Percentiles rank a stretch among this genome's conserved stretches.
Conservation (phyloP, 1,284 basidiomycete genomes). For the Ustilago esculenta region DNA sequence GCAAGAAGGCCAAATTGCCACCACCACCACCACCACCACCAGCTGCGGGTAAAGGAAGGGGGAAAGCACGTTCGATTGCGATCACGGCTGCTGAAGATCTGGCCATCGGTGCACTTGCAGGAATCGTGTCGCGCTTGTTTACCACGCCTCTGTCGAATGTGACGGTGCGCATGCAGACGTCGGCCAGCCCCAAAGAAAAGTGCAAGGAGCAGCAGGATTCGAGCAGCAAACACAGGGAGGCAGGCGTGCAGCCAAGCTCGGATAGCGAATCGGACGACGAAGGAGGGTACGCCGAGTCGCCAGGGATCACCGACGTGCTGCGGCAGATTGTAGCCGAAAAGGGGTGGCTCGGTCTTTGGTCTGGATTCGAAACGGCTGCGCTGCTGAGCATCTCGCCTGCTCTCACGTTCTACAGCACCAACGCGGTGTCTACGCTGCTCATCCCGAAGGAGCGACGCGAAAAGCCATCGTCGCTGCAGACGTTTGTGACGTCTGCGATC, state of each 20-base stretch:
- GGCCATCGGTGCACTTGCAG: constrained; percentile 69
- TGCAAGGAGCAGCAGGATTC: constrained; percentile 9
- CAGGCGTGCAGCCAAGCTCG: constrained; percentile 15
- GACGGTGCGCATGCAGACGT: constrained; percentile 69
- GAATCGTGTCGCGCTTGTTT: constrained; percentile 68
- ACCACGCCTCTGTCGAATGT: constrained; percentile 70
- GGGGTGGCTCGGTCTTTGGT: constrained; percentile 67
- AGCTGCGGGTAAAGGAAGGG: constrained; percentile 10
- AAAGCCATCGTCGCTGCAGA: constrained; percentile 59
- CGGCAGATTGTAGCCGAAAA: constrained; percentile 66
- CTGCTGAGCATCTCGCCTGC: constrained; percentile 67
- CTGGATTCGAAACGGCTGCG: constrained; percentile 66
- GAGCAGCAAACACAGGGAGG: constrained; percentile 1
- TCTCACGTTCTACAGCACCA: constrained; percentile 67
- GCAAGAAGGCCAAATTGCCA: constrained; percentile 26
- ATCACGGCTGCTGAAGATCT: constrained; percentile 68
- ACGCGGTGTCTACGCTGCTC: constrained; percentile 57
- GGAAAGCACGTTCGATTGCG: constrained; percentile 31
- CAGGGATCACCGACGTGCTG: constrained; percentile 58
- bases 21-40: constrained; percentile 11
- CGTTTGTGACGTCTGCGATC: constrained; percentile 69
- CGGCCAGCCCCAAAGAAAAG: constrained; percentile 43
- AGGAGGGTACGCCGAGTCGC: constrained; percentile 56
- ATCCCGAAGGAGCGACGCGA: constrained; percentile 43
- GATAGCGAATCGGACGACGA: constrained; percentile 63